Base-by-base conservation (phyloP, 2,329 filamentous ascomycete species). In the Neopestalotiopsis sp. region DNA sequence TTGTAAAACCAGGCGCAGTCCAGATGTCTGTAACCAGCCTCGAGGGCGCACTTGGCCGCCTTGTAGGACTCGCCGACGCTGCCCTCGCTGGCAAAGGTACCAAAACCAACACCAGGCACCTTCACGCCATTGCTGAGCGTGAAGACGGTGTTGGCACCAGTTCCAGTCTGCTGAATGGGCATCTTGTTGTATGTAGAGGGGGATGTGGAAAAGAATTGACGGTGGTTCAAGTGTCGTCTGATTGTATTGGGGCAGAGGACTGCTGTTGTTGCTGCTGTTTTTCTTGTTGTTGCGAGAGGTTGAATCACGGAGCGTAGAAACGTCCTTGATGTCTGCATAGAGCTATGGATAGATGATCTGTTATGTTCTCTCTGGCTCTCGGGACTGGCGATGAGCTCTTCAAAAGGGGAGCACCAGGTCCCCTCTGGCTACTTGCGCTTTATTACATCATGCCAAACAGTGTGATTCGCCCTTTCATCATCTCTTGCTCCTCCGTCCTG, bases 1-100 rank as follows among this genome's bases (percentile, higher is more conserved):
- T 87, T 86, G 79, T 94, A 94, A 72, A 90, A 91, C 76, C 91
- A 87, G 65, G 91, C 90, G 76, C 89, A 91, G 80, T 90, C 88
- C 70, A 92, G 88, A 77, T 91, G 89, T 60, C 89, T 84, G 81
- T 92, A 92, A 59, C 90, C 90, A 68, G 83, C 82, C 73, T 86
- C 84, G 14, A 92, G 83, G 17, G 90, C 90, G 71, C 82, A 83
- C 75, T 89, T 88, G 71, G 93, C 91, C 20, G 91, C 91, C 68
- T 81, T 83, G 82, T 90, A 89, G 59, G 86, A 86, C 81, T 89
- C 86, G 52, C 88, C 88, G 72, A 83, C 82, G 71, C 83, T 77
- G 68, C 89, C 90, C 81, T 93, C 90, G 78, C 86, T 92, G 78
- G 88, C 86, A 75, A 90, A 91, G 73, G 89, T 91, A 73, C 89